Evolutionary conservation across 257 asterid species (phyloP).

Genomic region (Linaria vulgaris): DNA sequence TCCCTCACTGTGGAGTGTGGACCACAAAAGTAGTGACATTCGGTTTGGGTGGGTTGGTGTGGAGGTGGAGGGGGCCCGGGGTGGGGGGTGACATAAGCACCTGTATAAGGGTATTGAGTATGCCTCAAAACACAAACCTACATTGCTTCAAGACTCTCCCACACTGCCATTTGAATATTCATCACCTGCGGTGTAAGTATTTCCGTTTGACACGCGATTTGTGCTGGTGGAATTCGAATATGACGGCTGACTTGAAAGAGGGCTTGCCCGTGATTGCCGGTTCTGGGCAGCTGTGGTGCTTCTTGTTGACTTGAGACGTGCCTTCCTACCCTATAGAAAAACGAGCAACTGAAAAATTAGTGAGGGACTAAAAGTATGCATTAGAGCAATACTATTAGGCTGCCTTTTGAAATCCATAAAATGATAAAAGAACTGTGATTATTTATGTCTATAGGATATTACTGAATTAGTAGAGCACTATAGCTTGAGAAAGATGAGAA

Average conservation of each 20-base stretch:
- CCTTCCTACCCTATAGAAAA: slow-evolving; percentile 94
- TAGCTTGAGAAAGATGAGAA: background rate
- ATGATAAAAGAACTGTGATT: no score
- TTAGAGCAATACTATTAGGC: background rate
- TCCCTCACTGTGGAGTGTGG: slow-evolving; percentile 4
- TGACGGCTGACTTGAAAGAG: slow-evolving; percentile 41
- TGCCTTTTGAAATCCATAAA: background rate
- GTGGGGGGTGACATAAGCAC: background rate
- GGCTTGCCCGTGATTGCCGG: slow-evolving; percentile 65
- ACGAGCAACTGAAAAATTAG: slow-evolving; percentile 8
- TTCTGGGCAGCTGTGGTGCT: slow-evolving; percentile 72
- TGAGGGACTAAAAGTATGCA: background rate
- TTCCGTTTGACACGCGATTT: slow-evolving; percentile 55
- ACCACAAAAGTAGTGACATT: background rate
- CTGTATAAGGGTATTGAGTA: background rate
- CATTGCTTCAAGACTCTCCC: slow-evolving; percentile 42
- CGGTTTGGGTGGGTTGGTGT: no score
- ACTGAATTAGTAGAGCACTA: no score
- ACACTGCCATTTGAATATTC: slow-evolving; percentile 54
- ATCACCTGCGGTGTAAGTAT: slow-evolving; percentile 49
- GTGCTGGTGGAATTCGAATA: slow-evolving; percentile 44
- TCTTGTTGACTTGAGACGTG: slow-evolving; percentile 87
- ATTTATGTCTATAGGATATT: no score
- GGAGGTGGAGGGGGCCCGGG: no score
- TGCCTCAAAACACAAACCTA: background rate